Evolutionary conservation across 2,329 filamentous ascomycete genomes (phyloP).

Genomic region (Paecilomyces formosus): DNA sequence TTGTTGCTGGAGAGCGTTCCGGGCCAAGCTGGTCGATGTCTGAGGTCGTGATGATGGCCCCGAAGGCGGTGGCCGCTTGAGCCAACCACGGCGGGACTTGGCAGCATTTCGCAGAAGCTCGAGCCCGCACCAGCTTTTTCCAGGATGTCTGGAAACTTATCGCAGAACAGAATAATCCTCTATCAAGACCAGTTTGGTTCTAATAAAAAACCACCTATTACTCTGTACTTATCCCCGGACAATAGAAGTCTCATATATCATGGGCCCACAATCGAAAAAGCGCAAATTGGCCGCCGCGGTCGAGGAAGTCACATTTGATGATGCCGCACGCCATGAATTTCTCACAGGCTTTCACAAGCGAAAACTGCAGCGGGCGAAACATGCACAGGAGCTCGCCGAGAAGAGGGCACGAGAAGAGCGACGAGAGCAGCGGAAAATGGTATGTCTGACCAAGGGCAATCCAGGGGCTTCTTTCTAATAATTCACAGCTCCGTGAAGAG

Average conservation of each 20-base stretch:
- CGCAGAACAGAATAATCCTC: neutral
- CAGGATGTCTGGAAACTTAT: neutral
- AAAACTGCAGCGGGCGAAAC: conserved; percentile 76
- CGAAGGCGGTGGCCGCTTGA: conserved; percentile 27
- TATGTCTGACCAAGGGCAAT: conserved; percentile 32
- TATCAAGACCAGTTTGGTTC: conserved; percentile 13
- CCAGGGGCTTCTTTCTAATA: neutral
- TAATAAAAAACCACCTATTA: neutral
- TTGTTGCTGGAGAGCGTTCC: neutral
- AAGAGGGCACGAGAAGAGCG: conserved; percentile 72
- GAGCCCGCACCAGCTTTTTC: neutral
- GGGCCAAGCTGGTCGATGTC: conserved; percentile 5
- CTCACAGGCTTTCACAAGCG: conserved; percentile 96
- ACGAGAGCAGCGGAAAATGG: conserved; percentile 67
- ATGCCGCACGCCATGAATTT: conserved; percentile 71
- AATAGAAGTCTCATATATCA: conserved; percentile 12
- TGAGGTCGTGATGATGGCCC: conserved; percentile 10
- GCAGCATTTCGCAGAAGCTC: conserved; percentile 5
- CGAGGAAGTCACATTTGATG: conserved; percentile 82
- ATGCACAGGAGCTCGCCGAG: conserved; percentile 73
- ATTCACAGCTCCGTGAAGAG: conserved; percentile 67
- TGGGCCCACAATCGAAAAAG: conserved; percentile 58
- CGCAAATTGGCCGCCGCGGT: conserved; percentile 54
- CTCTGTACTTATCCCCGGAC: neutral
- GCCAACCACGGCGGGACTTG: conserved; percentile 18